Evolutionary conservation across 1,139 yeast species (phyloP).

Genomic region (Yamadazyma trypodendri): DNA sequence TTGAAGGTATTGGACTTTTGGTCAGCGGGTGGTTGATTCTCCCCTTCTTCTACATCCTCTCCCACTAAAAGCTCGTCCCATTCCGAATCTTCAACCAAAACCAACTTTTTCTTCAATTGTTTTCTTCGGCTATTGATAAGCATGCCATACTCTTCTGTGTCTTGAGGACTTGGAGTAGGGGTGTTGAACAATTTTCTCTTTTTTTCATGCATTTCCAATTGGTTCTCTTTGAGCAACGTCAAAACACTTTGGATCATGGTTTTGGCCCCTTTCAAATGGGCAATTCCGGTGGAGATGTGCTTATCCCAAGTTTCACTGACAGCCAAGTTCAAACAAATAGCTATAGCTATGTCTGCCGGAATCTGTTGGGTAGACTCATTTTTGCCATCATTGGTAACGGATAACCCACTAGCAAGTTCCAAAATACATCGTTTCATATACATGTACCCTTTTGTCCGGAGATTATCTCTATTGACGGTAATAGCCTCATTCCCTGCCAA

Average conservation of each 20-base stretch:
- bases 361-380: slow-evolving; percentile 28
- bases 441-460: slow-evolving; percentile 50
- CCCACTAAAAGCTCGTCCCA: slow-evolving; percentile 32
- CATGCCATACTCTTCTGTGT: slow-evolving; percentile 16
- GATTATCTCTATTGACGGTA: slow-evolving; percentile 36
- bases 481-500: slow-evolving; percentile 42
- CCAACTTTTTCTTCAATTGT: slow-evolving; percentile 26
- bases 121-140: slow-evolving; percentile 15
- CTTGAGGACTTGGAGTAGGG: slow-evolving; percentile 11
- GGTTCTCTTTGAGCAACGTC: slow-evolving; percentile 29
- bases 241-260: slow-evolving; percentile 55
- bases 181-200: slow-evolving; percentile 13
- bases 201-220: slow-evolving; percentile 16
- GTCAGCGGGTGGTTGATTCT: slow-evolving; percentile 6
- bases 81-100: slow-evolving; percentile 33
- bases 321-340: slow-evolving; percentile 62
- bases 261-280: slow-evolving; percentile 66
- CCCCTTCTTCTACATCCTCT: slow-evolving; percentile 6
- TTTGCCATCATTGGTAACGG: slow-evolving; percentile 22
- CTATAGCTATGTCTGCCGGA: slow-evolving; percentile 65
- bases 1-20: slow-evolving; percentile 6
- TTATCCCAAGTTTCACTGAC: slow-evolving; percentile 71
- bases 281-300: slow-evolving; percentile 63
- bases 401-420: slow-evolving; percentile 57
- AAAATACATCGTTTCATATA: slow-evolving; percentile 62